Evolutionary conservation across 2,329 filamentous ascomycete genomes (phyloP), one percentile per base, ranked within the genome.

Genomic region (Paecilomyces sp.): DNA sequence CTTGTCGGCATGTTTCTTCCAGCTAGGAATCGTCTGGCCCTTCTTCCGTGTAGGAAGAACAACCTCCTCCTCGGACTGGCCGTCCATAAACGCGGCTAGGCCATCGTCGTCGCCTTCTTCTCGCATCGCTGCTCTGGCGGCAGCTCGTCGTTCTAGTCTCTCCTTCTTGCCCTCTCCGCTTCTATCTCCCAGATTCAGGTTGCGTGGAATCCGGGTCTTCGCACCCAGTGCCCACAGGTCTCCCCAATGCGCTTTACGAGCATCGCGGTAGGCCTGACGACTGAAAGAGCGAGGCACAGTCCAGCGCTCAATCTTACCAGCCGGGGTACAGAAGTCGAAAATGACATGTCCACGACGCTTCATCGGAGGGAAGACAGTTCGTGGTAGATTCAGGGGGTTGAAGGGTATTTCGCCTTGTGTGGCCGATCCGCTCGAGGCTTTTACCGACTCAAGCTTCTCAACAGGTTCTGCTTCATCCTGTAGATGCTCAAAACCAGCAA

Each of bases 191-290:
- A 89, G 75, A 7, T 86, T 83, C 52, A 89, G 77, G 13, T 78
- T 80, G 54, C 90, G 80, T 1, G 75, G 70, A 3, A 89, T 83
- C 12, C 91, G 83, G 0, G 91, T 95, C 81, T 97, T 97, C 24
- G 92, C 93, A 0, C 94, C 94, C 0, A 97, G 80, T 0, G 93
- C 92, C 94, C 94, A 99, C 9, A 97, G 80, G 72, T 97, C 94
- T 47, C 94, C 94, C 94, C 93, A 97, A 57, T 79, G 79, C 0
- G 88, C 84, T 77, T 99, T 99, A 62, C 94, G 86, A 36, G 94
- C 94, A 71, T 97, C 94, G 67, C 90, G 91, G 77, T 93, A 97
- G 0, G 92, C 92, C 67, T 89, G 86, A 67, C 84, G 87, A 72
- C 88, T 88, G 75, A 88, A 94, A 61, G 87, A 91, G 66, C 87